Evolutionary conservation across 495 filamentous ascomycete species (phyloP).

Genomic region (Penicillium cinerascens): DNA sequence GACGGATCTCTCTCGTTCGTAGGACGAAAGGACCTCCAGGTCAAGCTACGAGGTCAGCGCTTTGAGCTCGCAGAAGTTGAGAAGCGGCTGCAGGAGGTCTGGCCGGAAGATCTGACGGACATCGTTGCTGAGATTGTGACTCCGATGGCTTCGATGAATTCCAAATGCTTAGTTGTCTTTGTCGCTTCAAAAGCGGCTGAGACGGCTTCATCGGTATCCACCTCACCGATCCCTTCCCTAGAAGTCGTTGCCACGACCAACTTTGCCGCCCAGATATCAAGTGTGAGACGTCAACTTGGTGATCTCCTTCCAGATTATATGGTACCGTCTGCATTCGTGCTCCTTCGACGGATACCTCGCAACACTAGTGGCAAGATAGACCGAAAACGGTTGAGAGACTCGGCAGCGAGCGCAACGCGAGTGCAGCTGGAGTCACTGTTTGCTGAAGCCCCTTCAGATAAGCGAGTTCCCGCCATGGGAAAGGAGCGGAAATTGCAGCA

Average conservation of each 20-base stretch:
- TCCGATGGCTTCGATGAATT: background rate
- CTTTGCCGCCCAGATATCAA: background rate
- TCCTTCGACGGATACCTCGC: constrained; percentile 9
- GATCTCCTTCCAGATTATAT: constrained; percentile 14
- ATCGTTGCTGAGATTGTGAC: constrained; percentile 16
- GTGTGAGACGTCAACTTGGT: background rate
- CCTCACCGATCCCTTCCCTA: background rate
- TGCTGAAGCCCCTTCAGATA: background rate
- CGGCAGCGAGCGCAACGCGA: background rate
- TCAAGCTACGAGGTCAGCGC: background rate
- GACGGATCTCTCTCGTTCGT: background rate
- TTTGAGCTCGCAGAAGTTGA: constrained; percentile 49
- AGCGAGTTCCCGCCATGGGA: constrained; percentile 7
- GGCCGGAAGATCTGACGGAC: constrained; percentile 7
- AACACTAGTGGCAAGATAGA: constrained; percentile 18
- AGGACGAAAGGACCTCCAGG: background rate
- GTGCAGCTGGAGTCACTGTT: too few species aligned
- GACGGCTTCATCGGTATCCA: too few species aligned
- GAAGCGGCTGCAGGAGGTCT: background rate
- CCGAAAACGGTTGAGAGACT: constrained; percentile 5
- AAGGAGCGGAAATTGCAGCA: constrained; percentile 26
- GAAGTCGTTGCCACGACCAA: background rate
- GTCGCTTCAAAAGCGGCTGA: background rate
- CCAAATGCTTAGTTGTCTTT: background rate
- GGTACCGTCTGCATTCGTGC: constrained; percentile 15